These are phyloP conservation scores for Puccinia triticina DNA, from an alignment of 1,284 basidiomycete species.

Conservation along the genomic window DNA sequence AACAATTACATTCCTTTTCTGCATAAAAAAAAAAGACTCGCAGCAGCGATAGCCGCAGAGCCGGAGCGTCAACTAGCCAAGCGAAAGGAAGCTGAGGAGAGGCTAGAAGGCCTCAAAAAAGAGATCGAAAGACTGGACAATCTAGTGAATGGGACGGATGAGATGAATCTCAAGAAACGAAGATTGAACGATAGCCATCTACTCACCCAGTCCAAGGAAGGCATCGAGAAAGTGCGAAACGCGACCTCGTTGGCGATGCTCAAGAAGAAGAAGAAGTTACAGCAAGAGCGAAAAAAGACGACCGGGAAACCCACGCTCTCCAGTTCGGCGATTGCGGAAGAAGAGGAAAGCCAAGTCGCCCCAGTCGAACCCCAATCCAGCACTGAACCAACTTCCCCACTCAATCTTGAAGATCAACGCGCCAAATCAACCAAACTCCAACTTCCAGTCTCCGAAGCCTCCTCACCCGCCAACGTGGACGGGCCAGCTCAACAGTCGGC, in stretches of 20 bases:
- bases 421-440: too few relatives aligned
- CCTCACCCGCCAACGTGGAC: neutral
- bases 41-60: conserved; percentile 56
- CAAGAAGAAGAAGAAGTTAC: conserved; percentile 42
- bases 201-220: conserved; percentile 85
- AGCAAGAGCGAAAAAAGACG: neutral
- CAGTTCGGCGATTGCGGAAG: conserved; percentile 1
- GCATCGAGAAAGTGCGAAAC: conserved; percentile 87
- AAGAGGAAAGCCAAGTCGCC: neutral
- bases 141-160: conserved; percentile 36
- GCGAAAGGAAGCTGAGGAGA: conserved; percentile 52
- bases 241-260: conserved; percentile 72
- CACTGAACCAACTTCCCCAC: too few relatives aligned
- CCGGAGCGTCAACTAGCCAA: conserved; percentile 52
- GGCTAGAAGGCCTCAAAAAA: conserved; percentile 62
- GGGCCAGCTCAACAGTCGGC: neutral
- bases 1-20: neutral
- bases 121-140: conserved; percentile 60
- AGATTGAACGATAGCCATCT: conserved; percentile 90
- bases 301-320: neutral
- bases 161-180: conserved; percentile 73
- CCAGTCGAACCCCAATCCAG: neutral
- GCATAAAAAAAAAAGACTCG: conserved; percentile 69
- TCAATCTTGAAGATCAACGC: too few relatives aligned
- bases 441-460: neutral